phyloP scores from a whole-genome alignment of 345 rosid genomes.

The Carallia brachiata region DNA sequence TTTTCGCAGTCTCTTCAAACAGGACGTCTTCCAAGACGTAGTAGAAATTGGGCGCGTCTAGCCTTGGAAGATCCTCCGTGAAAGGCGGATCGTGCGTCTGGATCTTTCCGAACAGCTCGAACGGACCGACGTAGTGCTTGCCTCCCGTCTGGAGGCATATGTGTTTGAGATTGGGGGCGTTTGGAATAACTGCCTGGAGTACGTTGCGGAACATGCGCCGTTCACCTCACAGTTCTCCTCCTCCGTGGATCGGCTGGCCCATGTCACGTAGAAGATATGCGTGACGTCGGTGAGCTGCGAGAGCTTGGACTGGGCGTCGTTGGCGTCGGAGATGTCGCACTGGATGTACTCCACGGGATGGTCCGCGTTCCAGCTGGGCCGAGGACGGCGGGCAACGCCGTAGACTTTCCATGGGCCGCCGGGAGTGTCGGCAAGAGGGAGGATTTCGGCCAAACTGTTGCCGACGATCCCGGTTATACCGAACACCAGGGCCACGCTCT shows the following conservation, averaged over 20 bases:
- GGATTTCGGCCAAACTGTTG: slow-evolving; percentile 21
- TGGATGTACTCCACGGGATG: slow-evolving; percentile 17
- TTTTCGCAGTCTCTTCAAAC: slow-evolving; percentile 47
- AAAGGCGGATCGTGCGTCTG: slow-evolving; percentile 54
- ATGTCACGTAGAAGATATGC: slow-evolving; percentile 17
- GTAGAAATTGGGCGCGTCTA: slow-evolving; percentile 52
- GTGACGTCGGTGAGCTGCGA: slow-evolving; percentile 14
- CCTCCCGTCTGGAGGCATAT: slow-evolving; percentile 9
- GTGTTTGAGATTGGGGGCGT: slow-evolving; percentile 10
- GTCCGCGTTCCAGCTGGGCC: slow-evolving; percentile 14
- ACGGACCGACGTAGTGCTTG: slow-evolving; percentile 62
- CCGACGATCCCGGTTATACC: slow-evolving; percentile 10
- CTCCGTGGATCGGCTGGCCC: slow-evolving; percentile 6
- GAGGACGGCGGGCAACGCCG: slow-evolving; percentile 17
- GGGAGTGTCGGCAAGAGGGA: slow-evolving; percentile 17
- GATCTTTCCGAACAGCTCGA: slow-evolving; percentile 20
- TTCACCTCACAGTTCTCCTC: slow-evolving; percentile 11
- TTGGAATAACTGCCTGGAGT: slow-evolving; percentile 44
- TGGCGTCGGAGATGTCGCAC: slow-evolving; percentile 12
- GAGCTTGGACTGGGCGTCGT: slow-evolving; percentile 12
- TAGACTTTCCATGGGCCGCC: slow-evolving; percentile 21
- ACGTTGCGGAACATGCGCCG: slow-evolving; percentile 8
- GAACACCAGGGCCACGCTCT: slow-evolving; percentile 4
- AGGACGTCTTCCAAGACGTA: slow-evolving; percentile 60
- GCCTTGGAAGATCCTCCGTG: slow-evolving; percentile 69